A percentile compares a stretch with the other conserved stretches of the same genome.
Evolutionary conservation across 169 alveolate species (phyloP).

Genomic region (Plasmodium yoelii): DNA sequence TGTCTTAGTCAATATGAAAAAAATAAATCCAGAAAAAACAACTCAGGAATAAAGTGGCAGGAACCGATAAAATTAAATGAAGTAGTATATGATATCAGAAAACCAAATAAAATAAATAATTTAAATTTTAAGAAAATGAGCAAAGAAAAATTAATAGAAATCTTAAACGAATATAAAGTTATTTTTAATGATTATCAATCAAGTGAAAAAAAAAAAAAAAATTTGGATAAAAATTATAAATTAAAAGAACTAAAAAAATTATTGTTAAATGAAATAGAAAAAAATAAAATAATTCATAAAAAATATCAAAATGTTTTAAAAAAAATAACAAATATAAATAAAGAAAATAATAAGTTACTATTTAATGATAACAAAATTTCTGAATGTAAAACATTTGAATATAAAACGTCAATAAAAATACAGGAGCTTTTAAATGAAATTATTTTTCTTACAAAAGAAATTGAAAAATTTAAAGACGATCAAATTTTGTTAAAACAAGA

Average conservation of each 20-base stretch:
- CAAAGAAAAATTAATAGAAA: constrained; percentile 12
- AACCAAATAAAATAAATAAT: no score
- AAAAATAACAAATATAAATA: neutral
- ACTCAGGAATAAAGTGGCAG: no score
- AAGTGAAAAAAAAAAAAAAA: neutral
- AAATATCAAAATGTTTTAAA: constrained; percentile 25
- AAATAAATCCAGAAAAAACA: no score
- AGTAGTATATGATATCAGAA: no score
- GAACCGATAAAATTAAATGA: no score
- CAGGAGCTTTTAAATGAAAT: constrained; percentile 40
- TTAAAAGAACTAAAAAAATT: constrained; percentile 38
- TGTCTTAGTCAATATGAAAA: no score
- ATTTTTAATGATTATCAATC: constrained; percentile 26
- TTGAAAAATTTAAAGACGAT: constrained; percentile 36
- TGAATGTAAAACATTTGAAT: neutral
- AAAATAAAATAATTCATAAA: constrained; percentile 34
- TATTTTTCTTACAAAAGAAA: constrained; percentile 12
- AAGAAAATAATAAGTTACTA: neutral
- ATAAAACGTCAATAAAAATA: neutral
- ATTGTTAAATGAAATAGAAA: constrained; percentile 14
- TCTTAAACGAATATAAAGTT: constrained; percentile 9
- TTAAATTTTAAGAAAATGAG: neutral
- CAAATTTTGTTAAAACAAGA: constrained; percentile 32
- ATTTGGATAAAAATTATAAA: neutral
- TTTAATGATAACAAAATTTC: neutral